Evolutionary conservation across 1,284 basidiomycete genomes (phyloP).

Genomic region (Leccinum holopus): DNA sequence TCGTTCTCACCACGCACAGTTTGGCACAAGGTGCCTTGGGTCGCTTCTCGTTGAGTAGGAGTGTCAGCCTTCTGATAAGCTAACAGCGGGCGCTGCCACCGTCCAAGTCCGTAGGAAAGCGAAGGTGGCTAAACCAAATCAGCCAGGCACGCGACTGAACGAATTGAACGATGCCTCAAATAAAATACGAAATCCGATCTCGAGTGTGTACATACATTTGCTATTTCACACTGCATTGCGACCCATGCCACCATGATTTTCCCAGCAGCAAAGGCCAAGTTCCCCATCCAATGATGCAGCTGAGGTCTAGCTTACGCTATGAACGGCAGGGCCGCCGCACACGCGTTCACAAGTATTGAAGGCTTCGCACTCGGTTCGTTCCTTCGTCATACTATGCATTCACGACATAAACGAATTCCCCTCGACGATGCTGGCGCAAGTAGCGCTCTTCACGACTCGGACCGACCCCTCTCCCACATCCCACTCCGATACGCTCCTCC

Average conservation of each 20-base stretch:
- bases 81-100: constrained; percentile 18
- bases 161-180: constrained; percentile 31
- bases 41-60: constrained; percentile 28
- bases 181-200: constrained; percentile 36
- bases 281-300: constrained; percentile 35
- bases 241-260: constrained; percentile 34
- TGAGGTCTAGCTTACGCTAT: constrained; percentile 27
- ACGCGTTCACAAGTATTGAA: constrained; percentile 29
- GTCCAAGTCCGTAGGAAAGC: constrained; percentile 28
- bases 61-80: constrained; percentile 21
- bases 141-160: constrained; percentile 33
- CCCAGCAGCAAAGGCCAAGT: constrained; percentile 38
- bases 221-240: constrained; percentile 35
- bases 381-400: constrained; percentile 38
- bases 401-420: constrained; percentile 46
- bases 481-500: constrained; percentile 40
- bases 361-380: constrained; percentile 9
- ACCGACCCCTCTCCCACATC: constrained; percentile 38
- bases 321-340: constrained; percentile 21
- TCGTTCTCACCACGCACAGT: constrained; percentile 22
- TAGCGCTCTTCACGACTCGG: constrained; percentile 41
- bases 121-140: constrained; percentile 41
- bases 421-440: constrained; percentile 50
- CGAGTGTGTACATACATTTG: constrained; percentile 32
- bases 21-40: constrained; percentile 11